Percentiles rank a stretch among this genome's conserved stretches.
phyloP scores from a whole-genome alignment of 2,329 filamentous ascomycete genomes.

The Penicillium sp. region DNA sequence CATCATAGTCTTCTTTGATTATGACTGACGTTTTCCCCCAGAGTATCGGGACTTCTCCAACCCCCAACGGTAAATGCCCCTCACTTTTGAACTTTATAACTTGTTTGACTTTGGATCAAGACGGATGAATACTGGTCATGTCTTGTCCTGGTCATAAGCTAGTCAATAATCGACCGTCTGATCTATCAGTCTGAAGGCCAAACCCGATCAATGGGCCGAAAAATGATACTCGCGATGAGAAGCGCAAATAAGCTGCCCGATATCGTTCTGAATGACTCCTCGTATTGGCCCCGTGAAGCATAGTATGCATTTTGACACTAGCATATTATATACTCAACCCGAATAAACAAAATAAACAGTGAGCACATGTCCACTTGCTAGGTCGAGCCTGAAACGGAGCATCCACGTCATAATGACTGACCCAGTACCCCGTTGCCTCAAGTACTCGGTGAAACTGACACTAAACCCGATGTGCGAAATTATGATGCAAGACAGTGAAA shows the following conservation, averaged over 20 bases:
- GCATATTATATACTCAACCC: too few species aligned
- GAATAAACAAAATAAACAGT: neutral
- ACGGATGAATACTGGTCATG: neutral
- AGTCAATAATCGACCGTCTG: neutral
- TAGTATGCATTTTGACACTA: too few species aligned
- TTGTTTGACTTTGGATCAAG: neutral
- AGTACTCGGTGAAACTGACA: neutral
- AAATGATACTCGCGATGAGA: too few species aligned
- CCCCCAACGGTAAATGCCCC: too few species aligned
- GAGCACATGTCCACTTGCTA: neutral
- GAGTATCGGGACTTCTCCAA: too few species aligned
- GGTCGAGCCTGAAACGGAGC: neutral
- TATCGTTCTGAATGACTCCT: too few species aligned
- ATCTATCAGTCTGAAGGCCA: neutral
- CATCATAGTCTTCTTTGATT: neutral
- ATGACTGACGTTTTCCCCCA: neutral
- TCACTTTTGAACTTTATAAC: neutral
- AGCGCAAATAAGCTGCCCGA: too few species aligned
- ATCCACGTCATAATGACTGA: neutral
- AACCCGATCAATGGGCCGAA: too few species aligned
- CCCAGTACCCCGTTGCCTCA: neutral
- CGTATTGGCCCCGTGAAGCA: too few species aligned
- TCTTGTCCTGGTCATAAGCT: constrained; percentile 5
- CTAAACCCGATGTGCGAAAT: neutral
- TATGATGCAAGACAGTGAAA: neutral